phyloP scores from a whole-genome alignment of 208 protist genomes.

The Leishmania guyanensis region DNA sequence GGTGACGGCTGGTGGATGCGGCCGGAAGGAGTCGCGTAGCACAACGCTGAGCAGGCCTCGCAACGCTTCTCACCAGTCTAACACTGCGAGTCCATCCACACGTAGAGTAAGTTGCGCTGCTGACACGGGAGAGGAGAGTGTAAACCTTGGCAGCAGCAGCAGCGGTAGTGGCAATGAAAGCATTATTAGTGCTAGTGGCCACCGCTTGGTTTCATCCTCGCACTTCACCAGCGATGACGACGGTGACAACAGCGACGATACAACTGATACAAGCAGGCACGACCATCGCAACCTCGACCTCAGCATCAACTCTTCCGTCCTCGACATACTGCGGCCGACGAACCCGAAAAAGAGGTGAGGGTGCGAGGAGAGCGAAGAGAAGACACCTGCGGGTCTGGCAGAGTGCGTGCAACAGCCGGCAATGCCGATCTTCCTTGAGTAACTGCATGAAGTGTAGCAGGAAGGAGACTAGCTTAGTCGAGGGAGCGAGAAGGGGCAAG shows the following conservation, averaged over 20 bases:
- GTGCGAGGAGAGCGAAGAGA: background rate
- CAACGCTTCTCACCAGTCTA: background rate
- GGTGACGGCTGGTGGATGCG: background rate
- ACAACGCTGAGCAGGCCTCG: background rate
- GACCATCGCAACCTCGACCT: background rate
- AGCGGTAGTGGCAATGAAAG: conserved; percentile 5
- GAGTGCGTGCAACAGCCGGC: background rate
- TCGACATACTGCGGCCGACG: conserved; percentile 18
- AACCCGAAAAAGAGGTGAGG: conserved; percentile 15
- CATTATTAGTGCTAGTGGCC: background rate
- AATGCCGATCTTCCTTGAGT: background rate
- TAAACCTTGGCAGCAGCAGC: conserved; percentile 7
- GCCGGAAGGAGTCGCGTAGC: conserved; percentile 2
- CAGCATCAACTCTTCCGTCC: conserved; percentile 21
- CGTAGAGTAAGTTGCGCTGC: background rate
- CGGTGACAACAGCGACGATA: background rate
- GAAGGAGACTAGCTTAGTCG: background rate
- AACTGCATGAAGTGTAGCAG: background rate
- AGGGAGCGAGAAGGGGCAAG: background rate
- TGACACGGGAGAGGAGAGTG: conserved; percentile 5
- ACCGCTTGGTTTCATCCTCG: background rate
- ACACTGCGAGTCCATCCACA: background rate
- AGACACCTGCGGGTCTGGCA: background rate
- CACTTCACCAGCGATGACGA: background rate
- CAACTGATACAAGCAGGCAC: background rate